These are phyloP conservation scores for Phialocephala sp. DNA, from an alignment of 2,329 filamentous ascomycete genomes.

Conservation along the genomic window DNA sequence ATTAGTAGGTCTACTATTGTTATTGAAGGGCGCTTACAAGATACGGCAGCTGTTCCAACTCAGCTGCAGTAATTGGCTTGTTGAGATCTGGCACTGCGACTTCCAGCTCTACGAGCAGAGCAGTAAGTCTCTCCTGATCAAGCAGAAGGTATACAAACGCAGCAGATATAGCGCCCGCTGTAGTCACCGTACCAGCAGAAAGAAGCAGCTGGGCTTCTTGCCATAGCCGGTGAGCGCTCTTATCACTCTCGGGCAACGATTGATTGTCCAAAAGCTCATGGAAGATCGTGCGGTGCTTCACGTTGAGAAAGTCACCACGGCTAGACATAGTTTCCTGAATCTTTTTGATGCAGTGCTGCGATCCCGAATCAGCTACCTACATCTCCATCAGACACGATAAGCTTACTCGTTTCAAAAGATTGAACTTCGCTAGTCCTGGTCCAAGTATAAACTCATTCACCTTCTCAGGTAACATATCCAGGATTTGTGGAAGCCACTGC, in stretches of 20 bases:
- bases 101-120: constrained; percentile 40
- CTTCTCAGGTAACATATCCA: constrained; percentile 18
- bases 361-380: not conserved
- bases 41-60: constrained; percentile 51
- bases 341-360: constrained; percentile 19
- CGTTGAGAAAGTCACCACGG: constrained; percentile 17
- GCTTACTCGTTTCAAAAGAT: constrained; percentile 19
- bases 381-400: no score
- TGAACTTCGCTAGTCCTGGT: constrained; percentile 17
- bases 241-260: constrained; percentile 47
- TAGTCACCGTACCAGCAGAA: constrained; percentile 49
- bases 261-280: constrained; percentile 42
- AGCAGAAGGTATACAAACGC: constrained; percentile 41
- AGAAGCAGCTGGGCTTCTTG: constrained; percentile 49
- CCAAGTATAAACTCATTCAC: constrained; percentile 20
- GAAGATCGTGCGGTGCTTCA: constrained; percentile 29
- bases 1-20: constrained; percentile 11
- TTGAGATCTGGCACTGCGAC: constrained; percentile 35
- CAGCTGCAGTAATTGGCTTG: constrained; percentile 36
- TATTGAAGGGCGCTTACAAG: constrained; percentile 27
- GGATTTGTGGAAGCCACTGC: constrained; percentile 19
- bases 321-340: constrained; percentile 21
- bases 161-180: constrained; percentile 40
- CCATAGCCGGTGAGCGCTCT: constrained; percentile 41
- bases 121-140: constrained; percentile 32